Base-by-base conservation (phyloP, 2,329 filamentous ascomycete species). In the Amphichorda felina region DNA sequence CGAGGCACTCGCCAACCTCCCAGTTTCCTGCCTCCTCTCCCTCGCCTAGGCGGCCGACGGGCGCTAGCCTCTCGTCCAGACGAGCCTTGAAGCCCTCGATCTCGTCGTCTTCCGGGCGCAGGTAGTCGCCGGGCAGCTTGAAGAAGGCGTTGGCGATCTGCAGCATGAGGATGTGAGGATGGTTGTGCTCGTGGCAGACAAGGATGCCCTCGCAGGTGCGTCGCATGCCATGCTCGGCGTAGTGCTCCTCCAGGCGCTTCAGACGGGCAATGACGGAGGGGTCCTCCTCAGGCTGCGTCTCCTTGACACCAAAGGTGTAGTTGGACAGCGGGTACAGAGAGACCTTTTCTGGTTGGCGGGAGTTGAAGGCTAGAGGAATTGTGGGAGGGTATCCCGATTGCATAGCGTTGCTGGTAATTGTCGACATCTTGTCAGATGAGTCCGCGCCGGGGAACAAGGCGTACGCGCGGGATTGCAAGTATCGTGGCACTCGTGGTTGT, bases 141-240 rank as follows among this genome's bases (percentile, higher is more conserved):
- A 98, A 98, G 66, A 98, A 98, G 17, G 91, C 89, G 59, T 98
- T 98, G 36, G 91, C 91, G 51, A 98, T 98, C 69, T 98, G 91
- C 43, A 98, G 72, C 91, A 98, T 96, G 46, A 98, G 68, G 44
- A 98, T 94, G 60, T 98, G 91, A 11, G 91, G 91, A 60, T 96
- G 91, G 63, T 95, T 96, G 68, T 96, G 89, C 63, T 98, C 91
- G 59, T 98, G 91, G 64, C 91, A 98, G 47, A 98, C 86, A 33
- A 98, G 73, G 48, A 98, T 86, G 49, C 88, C 91, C 64, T 98
- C 91, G 60, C 89, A 95, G 14, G 91, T 96, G 38, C 91, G 80
- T 39, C 91, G 81, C 91, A 98, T 98, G 52, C 91, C 91, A 67
- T 96, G 79, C 43, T 80, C 71, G 21, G 75, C 69, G 58, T 94